Conservation (phyloP, 805 yeast genomes). For the Hanseniaspora mollemarum region DNA sequence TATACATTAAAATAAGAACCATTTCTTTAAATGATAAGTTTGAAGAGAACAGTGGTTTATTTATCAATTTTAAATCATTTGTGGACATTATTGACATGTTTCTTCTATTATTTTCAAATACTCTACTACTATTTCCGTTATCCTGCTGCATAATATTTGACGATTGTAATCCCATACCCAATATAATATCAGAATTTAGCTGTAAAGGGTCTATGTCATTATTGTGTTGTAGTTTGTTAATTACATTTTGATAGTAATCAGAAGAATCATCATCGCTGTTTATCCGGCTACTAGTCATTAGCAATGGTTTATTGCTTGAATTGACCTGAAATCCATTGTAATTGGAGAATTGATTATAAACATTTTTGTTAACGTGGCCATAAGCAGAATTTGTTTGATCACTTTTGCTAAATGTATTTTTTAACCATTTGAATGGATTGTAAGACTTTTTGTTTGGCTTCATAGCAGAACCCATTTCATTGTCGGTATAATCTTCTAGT, state of each 20-base stretch:
- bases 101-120: neutral
- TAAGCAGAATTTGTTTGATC: neutral
- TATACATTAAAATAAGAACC: conserved; percentile 13
- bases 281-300: neutral
- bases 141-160: neutral
- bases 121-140: neutral
- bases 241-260: conserved; percentile 15
- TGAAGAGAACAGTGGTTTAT: conserved; percentile 1
- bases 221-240: conserved; percentile 4
- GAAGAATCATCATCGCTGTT: neutral
- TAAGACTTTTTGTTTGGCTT: neutral
- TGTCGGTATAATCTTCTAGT: neutral
- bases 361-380: neutral
- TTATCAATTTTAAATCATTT: conserved; percentile 3
- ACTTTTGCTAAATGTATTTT: neutral
- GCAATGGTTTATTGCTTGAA: neutral
- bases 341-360: neutral
- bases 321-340: neutral
- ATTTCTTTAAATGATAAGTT: conserved; percentile 5
- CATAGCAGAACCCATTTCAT: neutral
- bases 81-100: conserved; percentile 14
- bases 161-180: neutral
- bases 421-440: conserved; percentile 11
- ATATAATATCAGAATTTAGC: neutral
- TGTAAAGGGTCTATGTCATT: neutral